phyloP scores from a whole-genome alignment of 176 grass and related monocot species.

The Phoenix dactylifera region DNA sequence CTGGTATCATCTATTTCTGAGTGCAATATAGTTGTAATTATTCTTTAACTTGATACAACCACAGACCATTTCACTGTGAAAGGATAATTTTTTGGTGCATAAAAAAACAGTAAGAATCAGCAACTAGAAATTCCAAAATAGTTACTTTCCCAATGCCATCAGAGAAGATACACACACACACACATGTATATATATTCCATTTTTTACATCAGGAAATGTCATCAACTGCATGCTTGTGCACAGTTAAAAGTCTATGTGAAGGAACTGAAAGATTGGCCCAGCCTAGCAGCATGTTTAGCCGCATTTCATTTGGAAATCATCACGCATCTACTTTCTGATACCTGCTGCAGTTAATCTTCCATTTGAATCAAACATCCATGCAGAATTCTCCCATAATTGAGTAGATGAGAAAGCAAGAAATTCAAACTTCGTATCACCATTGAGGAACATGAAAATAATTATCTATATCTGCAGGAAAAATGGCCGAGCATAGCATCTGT shows the following conservation, averaged over 20 bases:
- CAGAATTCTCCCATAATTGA: constrained; percentile 82
- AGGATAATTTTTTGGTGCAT: too few species aligned
- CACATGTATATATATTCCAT: constrained; percentile 21
- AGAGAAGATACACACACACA: constrained; percentile 29
- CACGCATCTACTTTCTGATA: constrained; percentile 65
- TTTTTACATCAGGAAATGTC: constrained; percentile 57
- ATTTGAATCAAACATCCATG: constrained; percentile 85
- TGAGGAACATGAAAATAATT: constrained; percentile 74
- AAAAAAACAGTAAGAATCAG: too few species aligned
- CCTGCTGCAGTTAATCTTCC: constrained; percentile 35
- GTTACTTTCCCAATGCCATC: constrained; percentile 92
- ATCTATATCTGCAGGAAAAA: constrained; percentile 39
- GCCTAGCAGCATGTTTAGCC: constrained; percentile 83
- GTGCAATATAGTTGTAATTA: too few species aligned
- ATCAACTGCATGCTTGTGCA: constrained; percentile 35
- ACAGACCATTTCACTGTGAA: too few species aligned
- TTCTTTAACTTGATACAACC: too few species aligned
- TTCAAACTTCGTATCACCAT: constrained; percentile 69
- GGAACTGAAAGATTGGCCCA: constrained; percentile 85
- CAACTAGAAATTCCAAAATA: not conserved
- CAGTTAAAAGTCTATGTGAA: constrained; percentile 60
- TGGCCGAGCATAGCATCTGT: constrained; percentile 43
- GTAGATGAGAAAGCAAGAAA: constrained; percentile 98
- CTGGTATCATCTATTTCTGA: too few species aligned
- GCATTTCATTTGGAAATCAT: constrained; percentile 42